These are phyloP conservation scores for Harrya chromipes DNA, from an alignment of 768 basidiomycete species.

Conservation along the genomic window DNA sequence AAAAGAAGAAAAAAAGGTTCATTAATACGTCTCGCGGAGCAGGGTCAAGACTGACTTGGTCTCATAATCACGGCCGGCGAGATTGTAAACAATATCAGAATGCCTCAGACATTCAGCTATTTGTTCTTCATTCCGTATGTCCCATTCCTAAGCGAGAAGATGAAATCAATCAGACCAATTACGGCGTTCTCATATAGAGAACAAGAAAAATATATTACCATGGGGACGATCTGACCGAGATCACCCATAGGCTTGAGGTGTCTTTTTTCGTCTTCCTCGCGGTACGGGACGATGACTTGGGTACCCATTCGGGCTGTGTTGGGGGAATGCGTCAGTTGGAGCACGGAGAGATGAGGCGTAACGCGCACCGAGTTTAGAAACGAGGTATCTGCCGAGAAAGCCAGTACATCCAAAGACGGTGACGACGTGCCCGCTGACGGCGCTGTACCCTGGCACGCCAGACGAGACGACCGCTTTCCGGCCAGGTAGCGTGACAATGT, in stretches of 20 bases:
- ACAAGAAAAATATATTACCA: constrained; percentile 52
- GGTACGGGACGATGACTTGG: constrained; percentile 91
- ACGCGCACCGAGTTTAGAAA: constrained; percentile 80
- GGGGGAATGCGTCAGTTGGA: not conserved
- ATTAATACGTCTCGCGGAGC: constrained; percentile 12
- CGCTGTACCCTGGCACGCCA: constrained; percentile 82
- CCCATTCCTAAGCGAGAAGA: constrained; percentile 76
- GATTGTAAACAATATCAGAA: constrained; percentile 96
- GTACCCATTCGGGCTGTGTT: constrained; percentile 83
- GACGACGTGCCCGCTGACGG: constrained; percentile 85
- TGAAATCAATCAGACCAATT: constrained; percentile 28
- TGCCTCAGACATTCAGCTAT: constrained; percentile 92
- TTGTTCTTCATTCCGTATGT: constrained; percentile 83
- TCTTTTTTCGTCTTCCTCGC: constrained; percentile 91
- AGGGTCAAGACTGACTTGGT: constrained; percentile 68
- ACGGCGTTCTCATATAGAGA: not conserved
- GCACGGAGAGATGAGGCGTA: not conserved
- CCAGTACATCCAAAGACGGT: constrained; percentile 98
- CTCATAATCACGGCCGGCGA: constrained; percentile 90
- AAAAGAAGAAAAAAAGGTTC: not conserved
- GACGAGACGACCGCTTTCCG: constrained; percentile 67
- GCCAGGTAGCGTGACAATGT: constrained; percentile 58
- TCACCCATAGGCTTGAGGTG: constrained; percentile 93
- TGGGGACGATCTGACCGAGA: constrained; percentile 90
- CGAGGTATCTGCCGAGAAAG: constrained; percentile 91